These are phyloP conservation scores for Pholiota adiposa DNA, from an alignment of 1,284 basidiomycete genomes.

Conservation along the genomic window DNA sequence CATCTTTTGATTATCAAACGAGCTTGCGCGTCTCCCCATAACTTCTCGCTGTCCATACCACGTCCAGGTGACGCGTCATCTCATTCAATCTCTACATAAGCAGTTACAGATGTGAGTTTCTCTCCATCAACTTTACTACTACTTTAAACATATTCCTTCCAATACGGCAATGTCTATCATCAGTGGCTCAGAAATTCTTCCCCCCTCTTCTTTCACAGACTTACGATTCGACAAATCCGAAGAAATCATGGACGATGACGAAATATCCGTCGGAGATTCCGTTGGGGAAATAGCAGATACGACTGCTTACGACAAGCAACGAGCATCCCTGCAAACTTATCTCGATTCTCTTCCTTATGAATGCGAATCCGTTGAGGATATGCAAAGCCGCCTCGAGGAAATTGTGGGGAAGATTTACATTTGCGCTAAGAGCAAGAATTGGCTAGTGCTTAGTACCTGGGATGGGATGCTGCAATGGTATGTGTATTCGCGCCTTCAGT, in stretches of 20 bases:
- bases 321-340: conserved; percentile 62
- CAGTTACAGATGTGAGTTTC: conserved; percentile 14
- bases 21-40: conserved; percentile 26
- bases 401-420: conserved; percentile 77
- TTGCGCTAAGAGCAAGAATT: conserved; percentile 79
- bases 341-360: conserved; percentile 76
- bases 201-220: conserved; percentile 17
- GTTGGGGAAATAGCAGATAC: conserved; percentile 38
- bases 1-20: conserved; percentile 1
- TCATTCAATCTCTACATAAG: conserved; percentile 18
- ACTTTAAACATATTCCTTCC: neutral
- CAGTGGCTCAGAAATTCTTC: conserved; percentile 13
- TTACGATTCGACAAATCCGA: conserved; percentile 8
- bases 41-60: conserved; percentile 15
- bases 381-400: conserved; percentile 74
- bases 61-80: conserved; percentile 33
- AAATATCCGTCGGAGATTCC: conserved; percentile 50
- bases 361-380: conserved; percentile 77
- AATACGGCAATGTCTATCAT: conserved; percentile 11
- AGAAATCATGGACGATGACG: conserved; percentile 54
- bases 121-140: conserved; percentile 10
- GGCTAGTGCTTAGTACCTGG: conserved; percentile 70
- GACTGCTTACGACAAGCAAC: conserved; percentile 54
- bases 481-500: conserved; percentile 29
- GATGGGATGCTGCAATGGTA: conserved; percentile 77